Evolutionary conservation across 2,329 filamentous ascomycete genomes (phyloP).

Genomic region (Fusarium sp.): DNA sequence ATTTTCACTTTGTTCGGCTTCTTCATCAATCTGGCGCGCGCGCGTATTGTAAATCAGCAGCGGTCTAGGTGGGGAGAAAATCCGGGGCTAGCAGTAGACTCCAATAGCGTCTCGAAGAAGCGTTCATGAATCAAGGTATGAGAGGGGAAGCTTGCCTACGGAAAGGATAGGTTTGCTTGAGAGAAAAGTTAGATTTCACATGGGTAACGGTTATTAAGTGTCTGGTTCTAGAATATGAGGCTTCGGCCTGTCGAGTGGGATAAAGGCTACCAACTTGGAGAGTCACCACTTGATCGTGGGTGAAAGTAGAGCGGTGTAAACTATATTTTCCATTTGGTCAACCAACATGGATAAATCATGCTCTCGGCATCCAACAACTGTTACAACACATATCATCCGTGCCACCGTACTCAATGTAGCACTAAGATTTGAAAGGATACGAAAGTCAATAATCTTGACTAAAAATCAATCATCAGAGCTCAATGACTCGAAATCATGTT

Average conservation of each 20-base stretch:
- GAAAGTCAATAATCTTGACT: not conserved
- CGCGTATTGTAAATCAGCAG: conserved; percentile 20
- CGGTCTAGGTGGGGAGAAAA: not conserved
- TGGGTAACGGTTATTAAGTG: not conserved
- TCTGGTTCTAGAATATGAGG: not conserved
- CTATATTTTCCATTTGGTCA: not conserved
- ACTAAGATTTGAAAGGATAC: not conserved
- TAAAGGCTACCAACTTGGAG: not conserved
- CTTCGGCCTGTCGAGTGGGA: not conserved
- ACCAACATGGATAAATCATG: not conserved
- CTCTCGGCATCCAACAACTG: not conserved
- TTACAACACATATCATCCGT: not conserved
- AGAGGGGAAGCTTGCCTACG: not conserved
- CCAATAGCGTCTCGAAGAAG: not conserved
- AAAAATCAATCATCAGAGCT: too few relatives aligned
- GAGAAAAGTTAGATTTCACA: not conserved
- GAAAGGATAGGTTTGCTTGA: not conserved
- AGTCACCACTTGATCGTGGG: not conserved
- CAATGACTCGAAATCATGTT: not conserved
- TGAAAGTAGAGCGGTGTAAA: not conserved
- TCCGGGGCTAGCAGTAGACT: not conserved
- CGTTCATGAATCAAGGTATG: not conserved
- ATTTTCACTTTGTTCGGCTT: not conserved
- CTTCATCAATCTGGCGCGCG: conserved; percentile 5
- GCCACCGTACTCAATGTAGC: not conserved